A percentile compares a stretch with the other conserved stretches of the same genome.
These are phyloP conservation scores for Aureobasidium mangrovei DNA, from an alignment of 2,329 filamentous ascomycete species.

Conservation along the genomic window DNA sequence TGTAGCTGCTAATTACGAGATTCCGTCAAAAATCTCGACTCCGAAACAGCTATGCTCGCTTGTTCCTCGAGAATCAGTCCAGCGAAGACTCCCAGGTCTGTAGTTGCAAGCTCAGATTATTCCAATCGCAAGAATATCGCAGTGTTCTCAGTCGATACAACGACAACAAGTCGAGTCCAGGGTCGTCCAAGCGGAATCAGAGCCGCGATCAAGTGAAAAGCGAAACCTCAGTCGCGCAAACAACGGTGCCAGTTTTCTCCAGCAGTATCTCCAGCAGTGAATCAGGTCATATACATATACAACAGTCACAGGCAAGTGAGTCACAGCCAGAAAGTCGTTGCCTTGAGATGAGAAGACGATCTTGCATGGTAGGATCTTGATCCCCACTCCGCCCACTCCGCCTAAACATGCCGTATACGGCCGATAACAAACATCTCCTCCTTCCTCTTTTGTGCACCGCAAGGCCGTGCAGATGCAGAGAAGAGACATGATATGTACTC, in stretches of 20 bases:
- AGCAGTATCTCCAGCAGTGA: not conserved
- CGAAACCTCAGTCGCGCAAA: too few relatives aligned
- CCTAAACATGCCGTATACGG: slow-evolving; percentile 3
- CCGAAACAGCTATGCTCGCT: not conserved
- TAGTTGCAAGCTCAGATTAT: too few relatives aligned
- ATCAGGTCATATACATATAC: not conserved
- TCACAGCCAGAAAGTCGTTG: not conserved
- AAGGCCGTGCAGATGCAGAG: not conserved
- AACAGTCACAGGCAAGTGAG: not conserved
- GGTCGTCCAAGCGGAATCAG: not conserved
- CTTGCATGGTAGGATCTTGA: not conserved
- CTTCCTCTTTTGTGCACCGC: not conserved
- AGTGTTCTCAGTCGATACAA: not conserved
- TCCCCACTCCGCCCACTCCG: not conserved
- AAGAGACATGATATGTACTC: not conserved
- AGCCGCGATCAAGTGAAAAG: not conserved
- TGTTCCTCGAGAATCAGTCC: not conserved
- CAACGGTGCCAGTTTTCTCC: not conserved
- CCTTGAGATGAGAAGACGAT: not conserved
- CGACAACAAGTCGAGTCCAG: not conserved
- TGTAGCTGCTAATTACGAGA: not conserved
- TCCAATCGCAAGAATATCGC: not conserved
- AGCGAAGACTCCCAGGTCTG: too few relatives aligned
- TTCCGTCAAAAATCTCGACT: too few relatives aligned
- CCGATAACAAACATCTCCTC: not conserved